A percentile compares a stretch with the other conserved stretches of the same genome.
Evolutionary conservation across 1,139 yeast species (phyloP).

Genomic region (Hansenula lynferdii): DNA sequence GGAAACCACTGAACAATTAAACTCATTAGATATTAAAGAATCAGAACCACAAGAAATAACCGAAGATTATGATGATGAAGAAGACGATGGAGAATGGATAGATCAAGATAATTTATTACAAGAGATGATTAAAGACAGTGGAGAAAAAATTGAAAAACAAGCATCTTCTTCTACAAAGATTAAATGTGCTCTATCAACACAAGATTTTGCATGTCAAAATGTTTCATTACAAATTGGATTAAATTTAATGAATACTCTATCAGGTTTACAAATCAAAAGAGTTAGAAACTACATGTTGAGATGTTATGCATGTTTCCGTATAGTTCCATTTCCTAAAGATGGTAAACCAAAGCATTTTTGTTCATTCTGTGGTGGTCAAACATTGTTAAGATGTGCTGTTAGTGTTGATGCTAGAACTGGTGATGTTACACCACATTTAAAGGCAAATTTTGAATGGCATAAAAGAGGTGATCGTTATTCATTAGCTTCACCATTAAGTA

Average conservation of each 20-base stretch:
- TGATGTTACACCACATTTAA: constrained; percentile 81
- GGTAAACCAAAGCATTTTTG: constrained; percentile 86
- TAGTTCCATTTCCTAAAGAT: constrained; percentile 71
- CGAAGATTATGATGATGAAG: constrained; percentile 50
- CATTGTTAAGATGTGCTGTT: constrained; percentile 86
- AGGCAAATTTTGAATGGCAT: constrained; percentile 91
- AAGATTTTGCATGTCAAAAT: constrained; percentile 97
- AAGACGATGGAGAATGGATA: constrained; percentile 95
- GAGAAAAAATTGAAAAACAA: constrained; percentile 39
- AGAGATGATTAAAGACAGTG: constrained; percentile 60
- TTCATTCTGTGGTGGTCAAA: constrained; percentile 84
- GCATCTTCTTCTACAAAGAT: constrained; percentile 30
- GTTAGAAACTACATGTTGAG: constrained; percentile 91
- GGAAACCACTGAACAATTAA: constrained; percentile 9
- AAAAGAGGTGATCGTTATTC: constrained; percentile 81
- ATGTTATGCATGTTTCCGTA: constrained; percentile 93
- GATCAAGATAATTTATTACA: constrained; percentile 80
- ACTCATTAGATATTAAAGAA: constrained; percentile 7
- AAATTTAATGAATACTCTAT: constrained; percentile 76
- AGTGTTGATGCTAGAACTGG: constrained; percentile 80
- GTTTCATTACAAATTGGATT: constrained; percentile 89
- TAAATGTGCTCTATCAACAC: constrained; percentile 84
- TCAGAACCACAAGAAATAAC: constrained; percentile 22
- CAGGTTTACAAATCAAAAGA: constrained; percentile 81
- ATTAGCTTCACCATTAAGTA: constrained; percentile 69